Percentiles rank a stretch among this genome's conserved stretches.
Evolutionary conservation across 2,329 filamentous ascomycete genomes (phyloP).

Genomic region (Aspergillus sp.): DNA sequence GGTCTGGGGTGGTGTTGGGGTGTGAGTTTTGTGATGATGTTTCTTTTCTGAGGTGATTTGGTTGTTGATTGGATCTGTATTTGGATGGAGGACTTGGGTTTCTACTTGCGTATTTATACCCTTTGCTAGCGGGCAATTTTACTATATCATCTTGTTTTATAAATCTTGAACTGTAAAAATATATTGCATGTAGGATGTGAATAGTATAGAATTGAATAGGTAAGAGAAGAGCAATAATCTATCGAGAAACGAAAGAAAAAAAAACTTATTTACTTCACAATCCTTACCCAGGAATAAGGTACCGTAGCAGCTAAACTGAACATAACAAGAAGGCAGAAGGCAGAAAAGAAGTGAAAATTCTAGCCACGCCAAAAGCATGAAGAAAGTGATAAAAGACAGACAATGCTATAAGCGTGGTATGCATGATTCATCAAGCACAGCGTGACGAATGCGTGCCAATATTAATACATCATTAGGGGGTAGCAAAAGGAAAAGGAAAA

Average conservation of each 20-base stretch:
- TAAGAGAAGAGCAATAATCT: background rate
- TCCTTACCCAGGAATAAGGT: conserved; percentile 1
- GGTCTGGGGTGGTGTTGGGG: conserved; percentile 16
- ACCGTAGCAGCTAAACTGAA: background rate
- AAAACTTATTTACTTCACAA: conserved; percentile 1
- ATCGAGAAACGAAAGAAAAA: background rate
- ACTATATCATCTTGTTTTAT: too few relatives aligned
- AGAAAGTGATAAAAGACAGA: conserved; percentile 11
- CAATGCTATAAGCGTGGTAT: conserved; percentile 16
- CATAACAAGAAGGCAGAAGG: background rate
- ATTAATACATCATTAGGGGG: conserved; percentile 33
- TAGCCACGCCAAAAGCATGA: conserved; percentile 18
- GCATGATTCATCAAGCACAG: conserved; percentile 19
- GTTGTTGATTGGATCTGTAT: too few relatives aligned
- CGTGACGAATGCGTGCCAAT: conserved; percentile 17
- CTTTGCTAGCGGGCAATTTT: background rate
- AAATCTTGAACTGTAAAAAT: too few relatives aligned
- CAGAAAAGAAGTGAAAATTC: conserved; percentile 21
- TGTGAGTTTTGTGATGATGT: conserved; percentile 21
- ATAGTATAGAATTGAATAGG: background rate
- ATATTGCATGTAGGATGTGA: background rate
- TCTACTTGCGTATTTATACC: background rate
- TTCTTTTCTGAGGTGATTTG: background rate
- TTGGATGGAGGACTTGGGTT: background rate
- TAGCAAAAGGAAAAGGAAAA: conserved; percentile 5